Percentiles rank a stretch among this genome's conserved stretches.
Evolutionary conservation across 2,329 filamentous ascomycete species (phyloP).

Genomic region (Aspergillus quadrilineatus): DNA sequence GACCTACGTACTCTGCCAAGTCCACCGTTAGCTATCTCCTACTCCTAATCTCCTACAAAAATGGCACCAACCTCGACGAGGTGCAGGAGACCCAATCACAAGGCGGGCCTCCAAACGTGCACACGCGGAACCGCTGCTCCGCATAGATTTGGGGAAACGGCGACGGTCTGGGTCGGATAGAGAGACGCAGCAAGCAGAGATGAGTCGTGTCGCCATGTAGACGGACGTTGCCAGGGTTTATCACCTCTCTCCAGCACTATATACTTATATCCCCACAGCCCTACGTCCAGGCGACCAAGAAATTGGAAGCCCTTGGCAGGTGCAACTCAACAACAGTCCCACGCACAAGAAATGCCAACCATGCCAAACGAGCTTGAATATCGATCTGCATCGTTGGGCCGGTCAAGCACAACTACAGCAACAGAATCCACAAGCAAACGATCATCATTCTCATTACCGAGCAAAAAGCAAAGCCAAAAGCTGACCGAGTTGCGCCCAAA

Average conservation of each 20-base stretch:
- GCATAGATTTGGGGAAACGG: no score
- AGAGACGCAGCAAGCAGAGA: no score
- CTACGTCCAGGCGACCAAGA: background rate
- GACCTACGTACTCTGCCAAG: no score
- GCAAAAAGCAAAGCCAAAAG: background rate
- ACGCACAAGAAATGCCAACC: background rate
- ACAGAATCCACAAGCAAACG: background rate
- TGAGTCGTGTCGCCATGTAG: no score
- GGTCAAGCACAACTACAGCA: background rate
- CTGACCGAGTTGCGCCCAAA: slow-evolving; percentile 3
- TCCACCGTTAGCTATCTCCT: no score
- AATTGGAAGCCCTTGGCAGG: background rate
- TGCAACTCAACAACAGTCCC: background rate
- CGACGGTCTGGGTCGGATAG: no score
- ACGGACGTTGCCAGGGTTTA: no score
- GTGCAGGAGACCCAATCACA: no score
- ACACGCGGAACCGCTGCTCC: no score
- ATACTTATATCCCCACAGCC: background rate
- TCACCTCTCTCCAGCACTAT: background rate
- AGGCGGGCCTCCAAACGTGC: no score
- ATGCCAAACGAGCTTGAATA: background rate
- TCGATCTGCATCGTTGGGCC: background rate
- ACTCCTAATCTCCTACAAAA: no score
- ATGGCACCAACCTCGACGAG: no score
- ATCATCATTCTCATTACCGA: background rate